A percentile compares a stretch with the other conserved stretches of the same genome.
phyloP scores from a whole-genome alignment of 2,329 filamentous ascomycete species.

The Xylaria arbuscula region DNA sequence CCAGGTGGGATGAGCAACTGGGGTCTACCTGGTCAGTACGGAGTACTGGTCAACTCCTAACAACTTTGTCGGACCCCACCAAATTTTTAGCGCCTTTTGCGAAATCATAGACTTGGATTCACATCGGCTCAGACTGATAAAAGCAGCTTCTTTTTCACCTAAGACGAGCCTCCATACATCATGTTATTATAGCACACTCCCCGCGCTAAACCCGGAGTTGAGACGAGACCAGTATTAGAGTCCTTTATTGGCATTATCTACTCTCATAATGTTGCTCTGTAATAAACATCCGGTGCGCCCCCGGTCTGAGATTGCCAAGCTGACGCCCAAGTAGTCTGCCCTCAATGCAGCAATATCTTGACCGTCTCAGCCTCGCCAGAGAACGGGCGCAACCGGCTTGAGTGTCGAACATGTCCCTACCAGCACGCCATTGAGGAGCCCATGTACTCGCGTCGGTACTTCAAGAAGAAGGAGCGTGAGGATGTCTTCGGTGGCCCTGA shows the following conservation, averaged over 20 bases:
- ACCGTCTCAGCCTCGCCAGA: slow-evolving; percentile 71
- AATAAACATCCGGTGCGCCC: slow-evolving; percentile 43
- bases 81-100: slow-evolving; percentile 12
- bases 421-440: slow-evolving; percentile 82
- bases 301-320: slow-evolving; percentile 17
- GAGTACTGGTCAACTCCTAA: too few species aligned
- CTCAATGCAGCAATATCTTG: slow-evolving; percentile 84
- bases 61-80: slow-evolving; percentile 24
- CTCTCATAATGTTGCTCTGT: slow-evolving; percentile 73
- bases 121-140: slow-evolving; percentile 11
- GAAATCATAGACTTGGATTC: slow-evolving; percentile 18
- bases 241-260: background rate
- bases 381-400: slow-evolving; percentile 80
- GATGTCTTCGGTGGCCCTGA: slow-evolving; percentile 89
- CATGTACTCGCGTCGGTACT: slow-evolving; percentile 84
- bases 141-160: background rate
- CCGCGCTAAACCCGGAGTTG: slow-evolving; percentile 4
- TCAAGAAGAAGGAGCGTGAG: slow-evolving; percentile 88
- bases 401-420: slow-evolving; percentile 96
- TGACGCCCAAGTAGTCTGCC: slow-evolving; percentile 68
- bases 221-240: slow-evolving; percentile 6
- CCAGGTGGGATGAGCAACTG: slow-evolving; percentile 25
- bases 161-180: slow-evolving; percentile 23
- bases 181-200: slow-evolving; percentile 44
- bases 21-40: background rate